phyloP scores from a whole-genome alignment of 768 basidiomycete species.

The Hemileccinum rubropunctum region DNA sequence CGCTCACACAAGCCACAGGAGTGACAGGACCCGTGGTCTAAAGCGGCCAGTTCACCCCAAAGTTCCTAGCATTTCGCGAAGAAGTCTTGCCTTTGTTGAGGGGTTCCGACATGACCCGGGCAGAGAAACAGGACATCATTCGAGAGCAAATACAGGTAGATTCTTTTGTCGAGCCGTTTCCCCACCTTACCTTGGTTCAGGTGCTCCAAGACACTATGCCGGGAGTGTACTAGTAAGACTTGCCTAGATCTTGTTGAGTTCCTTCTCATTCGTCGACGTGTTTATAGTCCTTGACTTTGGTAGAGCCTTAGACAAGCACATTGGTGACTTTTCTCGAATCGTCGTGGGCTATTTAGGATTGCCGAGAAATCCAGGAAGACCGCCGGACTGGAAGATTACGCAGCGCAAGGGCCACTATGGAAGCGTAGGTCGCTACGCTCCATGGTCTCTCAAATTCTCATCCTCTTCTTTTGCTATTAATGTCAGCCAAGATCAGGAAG shows the following conservation, averaged over 20 bases:
- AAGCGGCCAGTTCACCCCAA: background rate
- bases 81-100: conserved; percentile 15
- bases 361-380: conserved; percentile 8
- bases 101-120: background rate
- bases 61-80: conserved; percentile 14
- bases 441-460: background rate
- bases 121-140: conserved; percentile 16
- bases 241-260: background rate
- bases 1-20: too few relatives aligned
- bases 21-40: too few relatives aligned
- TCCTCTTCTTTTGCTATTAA: conserved; percentile 1
- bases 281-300: conserved; percentile 16
- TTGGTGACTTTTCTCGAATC: conserved; percentile 9
- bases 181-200: conserved; percentile 7
- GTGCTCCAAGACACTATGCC: conserved; percentile 15
- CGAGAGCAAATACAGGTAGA: conserved; percentile 15
- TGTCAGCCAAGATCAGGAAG: conserved; percentile 18
- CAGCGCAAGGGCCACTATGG: conserved; percentile 10
- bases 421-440: conserved; percentile 7
- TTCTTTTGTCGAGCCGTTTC: background rate
- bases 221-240: conserved; percentile 15
- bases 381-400: background rate
- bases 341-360: conserved; percentile 8
- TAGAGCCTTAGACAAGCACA: conserved; percentile 12
- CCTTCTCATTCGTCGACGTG: background rate